Percentiles rank a stretch among this genome's conserved stretches.
Evolutionary conservation across 2,329 filamentous ascomycete species (phyloP).

Genomic region (Penicillium sp.): DNA sequence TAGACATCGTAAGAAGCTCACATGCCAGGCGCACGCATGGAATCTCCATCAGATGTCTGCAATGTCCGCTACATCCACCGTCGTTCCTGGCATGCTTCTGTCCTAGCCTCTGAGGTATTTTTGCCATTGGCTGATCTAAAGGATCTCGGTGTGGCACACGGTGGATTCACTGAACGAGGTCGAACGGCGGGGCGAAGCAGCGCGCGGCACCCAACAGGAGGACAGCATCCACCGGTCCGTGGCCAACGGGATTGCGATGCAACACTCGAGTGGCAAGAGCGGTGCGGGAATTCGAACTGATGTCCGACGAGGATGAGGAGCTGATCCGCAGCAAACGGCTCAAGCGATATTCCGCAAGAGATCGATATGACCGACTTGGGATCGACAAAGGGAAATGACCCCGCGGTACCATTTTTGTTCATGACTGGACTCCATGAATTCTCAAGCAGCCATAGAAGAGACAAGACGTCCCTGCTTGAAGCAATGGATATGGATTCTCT

Average conservation of each 20-base stretch:
- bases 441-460: not conserved
- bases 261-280: not conserved
- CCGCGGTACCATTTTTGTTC: not conserved
- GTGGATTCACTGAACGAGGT: not conserved
- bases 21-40: not conserved
- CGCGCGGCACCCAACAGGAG: not conserved
- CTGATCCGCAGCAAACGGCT: not conserved
- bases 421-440: not conserved
- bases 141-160: not conserved
- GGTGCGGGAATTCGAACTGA: not conserved
- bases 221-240: not conserved
- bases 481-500: not conserved
- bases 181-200: not conserved
- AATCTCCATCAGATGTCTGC: not conserved
- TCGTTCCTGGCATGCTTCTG: not conserved
- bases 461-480: not conserved
- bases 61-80: not conserved
- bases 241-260: not conserved
- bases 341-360: not conserved
- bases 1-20: not conserved
- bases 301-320: not conserved
- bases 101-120: not conserved
- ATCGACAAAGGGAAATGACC: not conserved
- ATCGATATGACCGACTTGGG: not conserved
- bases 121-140: not conserved